Conservation (phyloP, 495 filamentous ascomycete species). For the Lindgomyces ingoldianus region DNA sequence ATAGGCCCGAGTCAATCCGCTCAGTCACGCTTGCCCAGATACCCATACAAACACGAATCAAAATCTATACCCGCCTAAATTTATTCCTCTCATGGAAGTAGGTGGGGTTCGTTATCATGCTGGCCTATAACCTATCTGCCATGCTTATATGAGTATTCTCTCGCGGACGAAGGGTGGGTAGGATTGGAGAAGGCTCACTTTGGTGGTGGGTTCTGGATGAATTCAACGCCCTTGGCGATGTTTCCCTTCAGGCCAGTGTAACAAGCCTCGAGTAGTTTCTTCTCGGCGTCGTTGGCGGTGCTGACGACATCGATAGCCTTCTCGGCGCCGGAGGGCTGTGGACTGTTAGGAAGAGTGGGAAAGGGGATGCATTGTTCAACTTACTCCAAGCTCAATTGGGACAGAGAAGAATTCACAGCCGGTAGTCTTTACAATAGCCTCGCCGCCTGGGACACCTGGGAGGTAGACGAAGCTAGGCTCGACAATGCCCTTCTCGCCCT, state of each 20-base stretch:
- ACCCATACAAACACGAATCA: slow-evolving; percentile 1
- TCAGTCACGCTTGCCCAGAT: not conserved
- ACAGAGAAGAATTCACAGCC: slow-evolving; percentile 95
- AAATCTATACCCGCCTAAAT: not conserved
- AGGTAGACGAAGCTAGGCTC: slow-evolving; percentile 96
- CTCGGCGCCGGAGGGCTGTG: slow-evolving; percentile 74
- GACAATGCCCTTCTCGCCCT: slow-evolving; percentile 86
- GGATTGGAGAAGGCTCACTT: slow-evolving; percentile 26
- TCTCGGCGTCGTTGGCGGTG: slow-evolving; percentile 75
- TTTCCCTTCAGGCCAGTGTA: slow-evolving; percentile 81
- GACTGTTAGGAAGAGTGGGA: not conserved
- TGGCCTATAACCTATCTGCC: slow-evolving; percentile 34
- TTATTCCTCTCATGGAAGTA: not conserved
- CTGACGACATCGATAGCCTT: slow-evolving; percentile 78
- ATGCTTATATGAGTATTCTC: slow-evolving; percentile 29
- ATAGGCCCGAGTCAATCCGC: not conserved
- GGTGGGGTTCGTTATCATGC: slow-evolving; percentile 1
- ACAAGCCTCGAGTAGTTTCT: slow-evolving; percentile 76
- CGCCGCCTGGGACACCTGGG: slow-evolving; percentile 82
- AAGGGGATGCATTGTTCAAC: slow-evolving; percentile 39
- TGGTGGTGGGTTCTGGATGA: slow-evolving; percentile 73
- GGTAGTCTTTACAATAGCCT: slow-evolving; percentile 74
- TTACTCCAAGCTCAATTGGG: slow-evolving; percentile 90
- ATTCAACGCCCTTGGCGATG: slow-evolving; percentile 89
- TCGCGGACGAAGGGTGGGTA: not conserved